These are phyloP conservation scores for Aspergillus fijiensis DNA, from an alignment of 2,329 filamentous ascomycete species.

Conservation along the genomic window DNA sequence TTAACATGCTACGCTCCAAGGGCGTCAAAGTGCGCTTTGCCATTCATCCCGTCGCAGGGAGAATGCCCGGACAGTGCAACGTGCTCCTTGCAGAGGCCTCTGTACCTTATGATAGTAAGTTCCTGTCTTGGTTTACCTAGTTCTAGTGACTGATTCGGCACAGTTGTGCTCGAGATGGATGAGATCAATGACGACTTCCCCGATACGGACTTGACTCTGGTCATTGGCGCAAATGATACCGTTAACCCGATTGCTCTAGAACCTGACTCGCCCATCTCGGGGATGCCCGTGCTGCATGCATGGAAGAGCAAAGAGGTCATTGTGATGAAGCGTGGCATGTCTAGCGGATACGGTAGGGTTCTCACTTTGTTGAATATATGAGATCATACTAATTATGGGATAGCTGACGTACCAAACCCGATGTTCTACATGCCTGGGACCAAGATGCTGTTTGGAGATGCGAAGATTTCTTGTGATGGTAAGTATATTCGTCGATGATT, in stretches of 20 bases:
- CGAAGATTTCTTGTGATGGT: constrained; percentile 80
- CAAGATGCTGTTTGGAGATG: constrained; percentile 90
- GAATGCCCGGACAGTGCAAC: constrained; percentile 93
- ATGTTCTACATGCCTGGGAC: constrained; percentile 92
- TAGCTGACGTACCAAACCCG: constrained; percentile 84
- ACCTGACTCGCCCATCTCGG: constrained; percentile 78
- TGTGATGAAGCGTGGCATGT: constrained; percentile 90
- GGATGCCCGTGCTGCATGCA: constrained; percentile 88
- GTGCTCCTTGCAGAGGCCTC: constrained; percentile 83
- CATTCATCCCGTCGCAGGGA: constrained; percentile 84
- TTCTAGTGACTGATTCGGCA: constrained; percentile 16
- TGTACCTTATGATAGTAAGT: constrained; percentile 75
- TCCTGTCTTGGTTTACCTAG: not conserved
- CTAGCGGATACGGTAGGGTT: constrained; percentile 74
- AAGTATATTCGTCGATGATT: constrained; percentile 28
- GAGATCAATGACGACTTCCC: constrained; percentile 92
- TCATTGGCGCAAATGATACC: constrained; percentile 90
- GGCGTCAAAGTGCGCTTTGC: constrained; percentile 83
- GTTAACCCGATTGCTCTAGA: constrained; percentile 89
- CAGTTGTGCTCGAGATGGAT: constrained; percentile 85
- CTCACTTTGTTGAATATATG: not conserved
- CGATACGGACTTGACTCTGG: constrained; percentile 81
- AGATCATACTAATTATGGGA: constrained; percentile 9
- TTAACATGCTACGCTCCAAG: constrained; percentile 68
- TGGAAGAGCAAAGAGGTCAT: constrained; percentile 94